Percentiles rank a stretch among this genome's conserved stretches.
Conservation (phyloP, 2,329 filamentous ascomycete genomes). For the Whalleya microplaca region DNA sequence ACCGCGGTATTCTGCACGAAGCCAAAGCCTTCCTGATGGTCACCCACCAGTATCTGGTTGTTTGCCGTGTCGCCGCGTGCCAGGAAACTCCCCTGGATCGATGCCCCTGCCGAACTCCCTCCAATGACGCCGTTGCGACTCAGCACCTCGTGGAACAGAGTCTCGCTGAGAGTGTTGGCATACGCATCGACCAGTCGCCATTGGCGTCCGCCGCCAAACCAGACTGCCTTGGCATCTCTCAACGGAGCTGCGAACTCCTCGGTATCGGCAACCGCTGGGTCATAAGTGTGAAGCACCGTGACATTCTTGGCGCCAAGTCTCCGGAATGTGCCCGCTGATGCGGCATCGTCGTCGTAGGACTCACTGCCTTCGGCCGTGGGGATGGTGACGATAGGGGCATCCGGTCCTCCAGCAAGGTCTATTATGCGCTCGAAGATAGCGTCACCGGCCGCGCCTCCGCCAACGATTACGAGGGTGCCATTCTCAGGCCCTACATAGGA, state of each 20-base stretch:
- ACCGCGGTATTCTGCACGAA: constrained; percentile 35
- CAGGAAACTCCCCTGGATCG: constrained; percentile 39
- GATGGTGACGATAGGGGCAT: constrained; percentile 36
- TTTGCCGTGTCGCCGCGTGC: constrained; percentile 37
- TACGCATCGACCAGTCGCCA: constrained; percentile 41
- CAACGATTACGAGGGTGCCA: constrained; percentile 37
- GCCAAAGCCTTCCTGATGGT: constrained; percentile 39
- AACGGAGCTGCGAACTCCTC: constrained; percentile 37
- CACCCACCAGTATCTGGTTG: constrained; percentile 38
- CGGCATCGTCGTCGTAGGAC: constrained; percentile 34
- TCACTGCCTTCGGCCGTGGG: constrained; percentile 36
- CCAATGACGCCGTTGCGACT: constrained; percentile 34
- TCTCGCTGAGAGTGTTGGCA: constrained; percentile 37
- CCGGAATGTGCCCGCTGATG: constrained; percentile 32
- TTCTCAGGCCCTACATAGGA: constrained; percentile 33
- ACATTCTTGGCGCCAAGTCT: constrained; percentile 34
- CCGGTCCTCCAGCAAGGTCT: constrained; percentile 31
- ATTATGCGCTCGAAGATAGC: constrained; percentile 38
- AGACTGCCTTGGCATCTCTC: constrained; percentile 30
- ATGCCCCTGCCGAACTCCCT: constrained; percentile 37
- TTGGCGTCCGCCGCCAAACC: constrained; percentile 39
- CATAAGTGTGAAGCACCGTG: constrained; percentile 39
- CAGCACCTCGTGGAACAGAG: constrained; percentile 34
- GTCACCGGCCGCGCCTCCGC: constrained; percentile 36
- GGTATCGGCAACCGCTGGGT: constrained; percentile 35